These are phyloP conservation scores for Botrytis byssoidea DNA, from an alignment of 2,329 filamentous ascomycete genomes.

Conservation along the genomic window DNA sequence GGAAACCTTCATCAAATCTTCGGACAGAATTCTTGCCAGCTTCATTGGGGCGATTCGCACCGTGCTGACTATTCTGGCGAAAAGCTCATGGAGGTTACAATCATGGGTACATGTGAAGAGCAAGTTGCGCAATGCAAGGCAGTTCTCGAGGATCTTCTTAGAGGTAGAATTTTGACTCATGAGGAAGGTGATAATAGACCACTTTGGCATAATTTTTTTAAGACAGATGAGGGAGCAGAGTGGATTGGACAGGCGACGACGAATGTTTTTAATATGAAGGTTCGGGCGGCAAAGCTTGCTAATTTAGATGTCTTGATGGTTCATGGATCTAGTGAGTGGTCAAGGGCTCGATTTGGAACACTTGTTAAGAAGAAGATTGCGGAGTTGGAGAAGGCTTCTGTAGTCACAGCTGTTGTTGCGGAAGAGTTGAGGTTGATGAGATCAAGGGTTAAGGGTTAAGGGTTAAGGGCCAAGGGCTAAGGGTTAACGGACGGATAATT, in stretches of 20 bases:
- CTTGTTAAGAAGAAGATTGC: background rate
- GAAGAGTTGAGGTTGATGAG: background rate
- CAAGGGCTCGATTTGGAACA: background rate
- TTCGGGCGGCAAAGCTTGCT: background rate
- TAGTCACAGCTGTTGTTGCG: background rate
- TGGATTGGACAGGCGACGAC: background rate
- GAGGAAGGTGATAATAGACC: constrained; percentile 2
- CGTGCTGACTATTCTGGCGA: background rate
- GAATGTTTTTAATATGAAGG: background rate
- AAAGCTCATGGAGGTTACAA: background rate
- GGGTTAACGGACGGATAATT: background rate
- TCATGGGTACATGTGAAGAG: background rate
- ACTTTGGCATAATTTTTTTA: background rate
- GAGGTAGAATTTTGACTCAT: background rate
- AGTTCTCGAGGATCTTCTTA: background rate
- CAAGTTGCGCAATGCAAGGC: background rate
- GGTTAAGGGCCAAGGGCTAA: background rate
- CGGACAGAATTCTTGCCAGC: background rate
- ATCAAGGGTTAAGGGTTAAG: background rate
- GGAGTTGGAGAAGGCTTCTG: background rate
- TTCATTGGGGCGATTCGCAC: background rate
- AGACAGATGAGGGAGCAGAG: background rate
- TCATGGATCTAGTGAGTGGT: background rate
- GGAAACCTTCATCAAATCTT: background rate
- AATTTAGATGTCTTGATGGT: background rate